Conservation (phyloP, 176 grass and related monocot species). For the Oryza coarctata region DNA sequence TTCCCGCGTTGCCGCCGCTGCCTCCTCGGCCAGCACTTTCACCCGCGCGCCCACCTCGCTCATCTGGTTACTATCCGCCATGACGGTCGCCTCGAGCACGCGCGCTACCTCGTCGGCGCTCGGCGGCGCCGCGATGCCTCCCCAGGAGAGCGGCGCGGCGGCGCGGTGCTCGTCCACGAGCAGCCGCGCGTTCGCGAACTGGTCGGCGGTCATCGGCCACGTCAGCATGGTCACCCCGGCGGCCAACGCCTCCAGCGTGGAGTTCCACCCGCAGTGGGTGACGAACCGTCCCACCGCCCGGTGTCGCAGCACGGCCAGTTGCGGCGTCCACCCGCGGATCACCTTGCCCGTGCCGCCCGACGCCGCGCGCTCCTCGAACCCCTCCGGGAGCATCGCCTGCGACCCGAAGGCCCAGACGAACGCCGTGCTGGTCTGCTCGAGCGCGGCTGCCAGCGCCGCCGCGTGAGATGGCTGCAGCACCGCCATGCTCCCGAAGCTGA, state of each 20-base stretch:
- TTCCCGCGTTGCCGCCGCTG: constrained; percentile 11
- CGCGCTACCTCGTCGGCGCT: constrained; percentile 19
- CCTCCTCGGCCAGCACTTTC: constrained; percentile 27
- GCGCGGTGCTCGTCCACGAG: constrained; percentile 48
- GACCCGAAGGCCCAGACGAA: constrained; percentile 53
- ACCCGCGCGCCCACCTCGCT: neutral
- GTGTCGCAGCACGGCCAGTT: constrained; percentile 59
- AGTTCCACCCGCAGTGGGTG: constrained; percentile 72
- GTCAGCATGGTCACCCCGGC: constrained; percentile 72
- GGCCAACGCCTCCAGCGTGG: constrained; percentile 38
- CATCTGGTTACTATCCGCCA: neutral
- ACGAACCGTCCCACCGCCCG: constrained; percentile 65
- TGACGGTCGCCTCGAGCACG: constrained; percentile 16
- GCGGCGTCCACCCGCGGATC: constrained; percentile 63
- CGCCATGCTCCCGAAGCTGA: constrained; percentile 59
- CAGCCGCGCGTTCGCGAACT: constrained; percentile 67
- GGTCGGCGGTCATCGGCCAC: constrained; percentile 71
- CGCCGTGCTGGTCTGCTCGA: constrained; percentile 49
- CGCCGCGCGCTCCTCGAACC: constrained; percentile 48
- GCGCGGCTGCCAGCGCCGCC: constrained; percentile 42
- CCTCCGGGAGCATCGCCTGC: constrained; percentile 44
- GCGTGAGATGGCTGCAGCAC: constrained; percentile 38
- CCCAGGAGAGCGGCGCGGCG: constrained; percentile 41
- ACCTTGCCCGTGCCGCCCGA: constrained; percentile 40
- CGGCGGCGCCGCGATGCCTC: constrained; percentile 35